Conservation (phyloP, 306 rosid species). For the Erythrophleum fordii region DNA sequence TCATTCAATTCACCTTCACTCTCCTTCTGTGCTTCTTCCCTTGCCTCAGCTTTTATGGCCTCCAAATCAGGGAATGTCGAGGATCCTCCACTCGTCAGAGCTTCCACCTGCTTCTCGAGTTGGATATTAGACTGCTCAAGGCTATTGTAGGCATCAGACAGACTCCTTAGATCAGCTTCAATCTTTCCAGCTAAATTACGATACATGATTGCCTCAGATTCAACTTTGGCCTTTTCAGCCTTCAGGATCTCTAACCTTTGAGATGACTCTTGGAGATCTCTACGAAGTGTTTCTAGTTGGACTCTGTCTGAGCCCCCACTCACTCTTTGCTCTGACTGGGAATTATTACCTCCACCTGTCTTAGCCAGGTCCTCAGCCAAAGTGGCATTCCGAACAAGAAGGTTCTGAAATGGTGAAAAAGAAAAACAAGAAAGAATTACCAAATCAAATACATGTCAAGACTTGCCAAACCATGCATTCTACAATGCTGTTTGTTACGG, state of each 20-base stretch:
- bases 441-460: conserved; percentile 25
- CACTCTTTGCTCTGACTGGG: conserved; percentile 60
- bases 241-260: conserved; percentile 74
- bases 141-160: conserved; percentile 94
- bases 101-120: conserved; percentile 75
- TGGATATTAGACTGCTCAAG: conserved; percentile 83
- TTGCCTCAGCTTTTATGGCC: conserved; percentile 89
- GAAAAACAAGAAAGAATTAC: not conserved
- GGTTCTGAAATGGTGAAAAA: conserved; percentile 59
- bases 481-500: conserved; percentile 10
- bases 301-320: conserved; percentile 69
- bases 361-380: conserved; percentile 85
- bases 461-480: not conserved
- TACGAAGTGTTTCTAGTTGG: conserved; percentile 72
- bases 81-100: conserved; percentile 54
- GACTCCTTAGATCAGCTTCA: conserved; percentile 89
- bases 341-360: conserved; percentile 55
- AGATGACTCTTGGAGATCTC: conserved; percentile 80
- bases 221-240: conserved; percentile 75
- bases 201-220: conserved; percentile 71
- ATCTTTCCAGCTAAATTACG: conserved; percentile 78
- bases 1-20: conserved; percentile 91
- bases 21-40: conserved; percentile 95
- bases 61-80: conserved; percentile 62
- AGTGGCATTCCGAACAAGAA: conserved; percentile 73